phyloP scores from a whole-genome alignment of 129 eudicot species.

The Lactuca sativa region DNA sequence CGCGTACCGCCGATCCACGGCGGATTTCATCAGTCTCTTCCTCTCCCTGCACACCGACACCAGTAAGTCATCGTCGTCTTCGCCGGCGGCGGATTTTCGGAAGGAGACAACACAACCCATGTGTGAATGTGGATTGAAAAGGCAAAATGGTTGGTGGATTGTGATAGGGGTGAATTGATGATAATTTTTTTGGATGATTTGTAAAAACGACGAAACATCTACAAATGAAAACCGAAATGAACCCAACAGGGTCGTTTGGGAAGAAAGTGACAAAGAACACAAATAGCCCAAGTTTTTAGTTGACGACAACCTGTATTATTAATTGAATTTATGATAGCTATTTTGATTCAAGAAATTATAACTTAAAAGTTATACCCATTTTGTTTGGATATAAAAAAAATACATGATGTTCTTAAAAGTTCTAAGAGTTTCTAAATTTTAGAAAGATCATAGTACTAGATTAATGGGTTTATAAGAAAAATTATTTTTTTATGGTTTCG shows the following conservation, averaged over 20 bases:
- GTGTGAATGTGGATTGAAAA: neutral
- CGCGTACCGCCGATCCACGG: constrained; percentile 33
- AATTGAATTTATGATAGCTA: neutral
- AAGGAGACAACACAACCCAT: constrained; percentile 45
- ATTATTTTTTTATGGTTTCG: too few relatives aligned
- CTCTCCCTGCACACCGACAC: constrained; percentile 45
- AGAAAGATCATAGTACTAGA: too few relatives aligned
- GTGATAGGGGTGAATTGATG: neutral
- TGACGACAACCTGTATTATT: constrained; percentile 6
- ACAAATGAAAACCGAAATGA: constrained; percentile 9
- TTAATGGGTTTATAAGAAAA: too few relatives aligned
- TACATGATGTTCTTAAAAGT: too few relatives aligned
- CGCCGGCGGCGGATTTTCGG: constrained; percentile 19
- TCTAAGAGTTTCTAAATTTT: too few relatives aligned
- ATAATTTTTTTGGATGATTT: constrained; percentile 9
- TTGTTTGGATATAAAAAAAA: too few relatives aligned
- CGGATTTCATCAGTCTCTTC: constrained; percentile 42
- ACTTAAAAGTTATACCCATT: neutral
- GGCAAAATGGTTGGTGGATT: constrained; percentile 20
- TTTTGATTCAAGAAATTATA: neutral
- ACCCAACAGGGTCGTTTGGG: constrained; percentile 13
- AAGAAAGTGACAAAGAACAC: constrained; percentile 20
- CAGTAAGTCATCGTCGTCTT: constrained; percentile 24
- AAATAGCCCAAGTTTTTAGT: constrained; percentile 7
- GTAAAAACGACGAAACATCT: constrained; percentile 9